These are phyloP conservation scores for Candida sphagnicola DNA, from an alignment of 805 yeast species.

Conservation along the genomic window DNA sequence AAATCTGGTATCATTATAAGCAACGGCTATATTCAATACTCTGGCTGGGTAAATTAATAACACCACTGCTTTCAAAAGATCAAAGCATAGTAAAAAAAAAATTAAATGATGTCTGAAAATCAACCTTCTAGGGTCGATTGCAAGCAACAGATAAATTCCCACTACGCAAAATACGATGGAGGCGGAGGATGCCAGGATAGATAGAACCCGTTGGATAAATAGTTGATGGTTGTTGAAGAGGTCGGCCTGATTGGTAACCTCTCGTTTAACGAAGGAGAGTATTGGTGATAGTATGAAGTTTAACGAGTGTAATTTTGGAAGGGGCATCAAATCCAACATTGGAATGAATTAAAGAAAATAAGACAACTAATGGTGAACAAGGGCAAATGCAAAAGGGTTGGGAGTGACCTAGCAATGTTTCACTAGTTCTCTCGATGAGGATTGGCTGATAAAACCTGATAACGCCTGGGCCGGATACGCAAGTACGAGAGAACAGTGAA, in stretches of 20 bases:
- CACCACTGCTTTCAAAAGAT: constrained; percentile 67
- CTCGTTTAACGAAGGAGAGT: constrained; percentile 2
- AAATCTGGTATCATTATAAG: constrained; percentile 47
- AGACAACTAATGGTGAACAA: too few relatives aligned
- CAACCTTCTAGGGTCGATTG: constrained; percentile 59
- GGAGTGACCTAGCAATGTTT: too few relatives aligned
- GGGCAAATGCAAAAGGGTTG: too few relatives aligned
- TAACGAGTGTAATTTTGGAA: not conserved
- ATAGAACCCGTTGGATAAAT: constrained; percentile 31
- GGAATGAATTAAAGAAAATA: not conserved
- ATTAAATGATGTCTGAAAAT: constrained; percentile 72
- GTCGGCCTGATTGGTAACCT: constrained; percentile 15
- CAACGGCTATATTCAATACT: constrained; percentile 37
- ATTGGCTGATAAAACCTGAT: too few relatives aligned
- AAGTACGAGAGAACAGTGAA: too few relatives aligned
- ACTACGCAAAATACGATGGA: constrained; percentile 46
- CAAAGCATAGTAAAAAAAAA: constrained; percentile 63
- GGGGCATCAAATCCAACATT: not conserved
- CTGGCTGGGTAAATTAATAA: constrained; percentile 67
- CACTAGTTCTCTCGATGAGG: too few relatives aligned
- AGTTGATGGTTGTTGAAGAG: constrained; percentile 25
- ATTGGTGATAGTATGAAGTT: constrained; percentile 1
- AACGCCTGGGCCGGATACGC: too few relatives aligned
- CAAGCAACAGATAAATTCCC: constrained; percentile 56
- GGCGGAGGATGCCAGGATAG: constrained; percentile 34